Percentiles rank a stretch among this genome's conserved stretches.
These are phyloP conservation scores for Penicillium griseofulvum DNA, from an alignment of 2,329 filamentous ascomycete genomes.

Conservation along the genomic window DNA sequence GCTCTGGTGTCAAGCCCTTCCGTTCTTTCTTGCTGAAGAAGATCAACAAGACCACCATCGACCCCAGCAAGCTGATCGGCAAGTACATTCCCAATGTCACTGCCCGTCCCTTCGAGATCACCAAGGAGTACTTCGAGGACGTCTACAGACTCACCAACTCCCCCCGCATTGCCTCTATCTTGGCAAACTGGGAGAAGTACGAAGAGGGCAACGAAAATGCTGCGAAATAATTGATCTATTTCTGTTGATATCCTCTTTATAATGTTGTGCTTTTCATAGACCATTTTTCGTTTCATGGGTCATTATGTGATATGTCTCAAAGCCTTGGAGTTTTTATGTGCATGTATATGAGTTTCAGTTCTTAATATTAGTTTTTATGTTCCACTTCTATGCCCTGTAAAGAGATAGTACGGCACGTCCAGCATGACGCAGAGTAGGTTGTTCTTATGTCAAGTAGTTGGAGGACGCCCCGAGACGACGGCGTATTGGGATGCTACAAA, in stretches of 20 bases:
- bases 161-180: conserved; percentile 53
- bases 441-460: too few relatives aligned
- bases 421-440: too few relatives aligned
- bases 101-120: conserved; percentile 89
- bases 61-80: conserved; percentile 91
- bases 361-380: conserved; percentile 5
- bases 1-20: conserved; percentile 98
- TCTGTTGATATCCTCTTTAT: conserved; percentile 20
- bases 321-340: conserved; percentile 21
- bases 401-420: too few relatives aligned
- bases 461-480: too few relatives aligned
- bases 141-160: conserved; percentile 91
- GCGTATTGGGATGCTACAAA: too few relatives aligned
- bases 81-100: conserved; percentile 99
- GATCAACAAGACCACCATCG: conserved; percentile 98
- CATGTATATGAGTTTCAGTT: conserved; percentile 21
- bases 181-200: conserved; percentile 85
- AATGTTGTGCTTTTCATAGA: conserved; percentile 21
- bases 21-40: conserved; percentile 98
- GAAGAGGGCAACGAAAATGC: conserved; percentile 39
- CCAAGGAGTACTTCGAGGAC: conserved; percentile 99
- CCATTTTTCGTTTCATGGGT: conserved; percentile 13
- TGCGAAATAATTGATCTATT: conserved; percentile 14
- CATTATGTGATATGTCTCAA: conserved; percentile 26
- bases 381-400: too few relatives aligned